These are phyloP conservation scores for Eragrostis nindensis DNA, from an alignment of 176 grass and related monocot genomes.

Conservation along the genomic window DNA sequence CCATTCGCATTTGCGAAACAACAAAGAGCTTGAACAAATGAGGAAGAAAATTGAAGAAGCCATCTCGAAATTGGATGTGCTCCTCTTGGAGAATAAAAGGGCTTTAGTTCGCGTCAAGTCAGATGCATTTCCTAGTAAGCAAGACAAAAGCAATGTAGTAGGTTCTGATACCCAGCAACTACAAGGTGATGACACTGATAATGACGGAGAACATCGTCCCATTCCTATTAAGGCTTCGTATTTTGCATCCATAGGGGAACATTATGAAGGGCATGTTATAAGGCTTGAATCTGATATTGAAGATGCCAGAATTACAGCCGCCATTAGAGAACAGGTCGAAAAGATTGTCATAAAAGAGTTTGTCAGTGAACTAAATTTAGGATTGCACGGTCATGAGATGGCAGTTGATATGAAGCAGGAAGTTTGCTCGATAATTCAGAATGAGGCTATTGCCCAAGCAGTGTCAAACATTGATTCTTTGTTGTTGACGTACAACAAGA, in stretches of 20 bases:
- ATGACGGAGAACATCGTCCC: slow-evolving; percentile 9
- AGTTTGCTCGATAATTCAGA: slow-evolving; percentile 48
- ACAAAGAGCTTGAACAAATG: slow-evolving; percentile 68
- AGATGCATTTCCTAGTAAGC: slow-evolving; percentile 40
- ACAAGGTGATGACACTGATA: slow-evolving; percentile 24
- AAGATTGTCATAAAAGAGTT: slow-evolving; percentile 49
- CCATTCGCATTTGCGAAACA: slow-evolving; percentile 50
- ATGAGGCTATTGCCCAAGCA: slow-evolving; percentile 44
- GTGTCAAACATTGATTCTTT: slow-evolving; percentile 46
- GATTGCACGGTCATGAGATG: slow-evolving; percentile 44
- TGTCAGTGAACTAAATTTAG: slow-evolving; percentile 38
- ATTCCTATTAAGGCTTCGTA: slow-evolving; percentile 12
- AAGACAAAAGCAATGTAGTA: slow-evolving; percentile 37
- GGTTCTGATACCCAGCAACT: slow-evolving; percentile 45
- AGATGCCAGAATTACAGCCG: slow-evolving; percentile 38
- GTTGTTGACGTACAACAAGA: slow-evolving; percentile 27
- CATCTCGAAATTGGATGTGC: slow-evolving; percentile 53
- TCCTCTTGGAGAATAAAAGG: slow-evolving; percentile 57
- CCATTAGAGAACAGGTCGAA: slow-evolving; percentile 47
- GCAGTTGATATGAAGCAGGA: slow-evolving; percentile 41
- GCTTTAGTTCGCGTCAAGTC: slow-evolving; percentile 32
- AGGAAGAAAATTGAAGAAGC: slow-evolving; percentile 58
- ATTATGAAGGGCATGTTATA: slow-evolving; percentile 31
- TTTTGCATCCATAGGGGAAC: slow-evolving; percentile 19
- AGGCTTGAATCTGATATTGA: slow-evolving; percentile 42